A percentile compares a stretch with the other conserved stretches of the same genome.
Conservation (phyloP, 148 eudicot genomes). For the Diospyros kaki region DNA sequence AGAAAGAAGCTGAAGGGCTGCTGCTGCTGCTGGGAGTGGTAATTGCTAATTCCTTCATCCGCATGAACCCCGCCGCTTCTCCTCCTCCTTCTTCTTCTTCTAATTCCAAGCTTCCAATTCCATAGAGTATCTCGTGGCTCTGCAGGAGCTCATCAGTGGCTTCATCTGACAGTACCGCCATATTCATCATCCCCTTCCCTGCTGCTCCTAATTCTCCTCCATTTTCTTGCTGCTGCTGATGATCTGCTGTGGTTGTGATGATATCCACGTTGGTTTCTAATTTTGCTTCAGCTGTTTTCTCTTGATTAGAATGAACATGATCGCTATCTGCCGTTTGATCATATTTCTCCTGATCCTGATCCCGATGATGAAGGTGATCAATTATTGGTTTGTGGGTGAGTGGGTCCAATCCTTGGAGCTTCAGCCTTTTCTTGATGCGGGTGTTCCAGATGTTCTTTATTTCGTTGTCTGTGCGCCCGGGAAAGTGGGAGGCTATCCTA, state of each 20-base stretch:
- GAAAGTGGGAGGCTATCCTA: slow-evolving; percentile 44
- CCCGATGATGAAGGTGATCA: not conserved
- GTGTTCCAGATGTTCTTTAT: slow-evolving; percentile 54
- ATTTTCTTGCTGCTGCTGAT: too few species aligned
- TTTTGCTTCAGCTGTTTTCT: too few species aligned
- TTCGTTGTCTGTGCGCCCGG: slow-evolving; percentile 51
- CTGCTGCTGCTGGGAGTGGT: slow-evolving; percentile 10
- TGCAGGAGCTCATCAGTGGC: slow-evolving; percentile 8
- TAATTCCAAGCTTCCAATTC: too few species aligned
- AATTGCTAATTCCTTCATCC: too few species aligned
- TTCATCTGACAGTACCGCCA: slow-evolving; percentile 1
- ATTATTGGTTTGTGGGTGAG: slow-evolving; percentile 26
- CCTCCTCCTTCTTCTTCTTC: too few species aligned
- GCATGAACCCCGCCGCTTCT: too few species aligned
- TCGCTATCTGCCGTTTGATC: not conserved
- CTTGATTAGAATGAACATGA: not conserved
- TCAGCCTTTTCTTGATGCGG: slow-evolving; percentile 39
- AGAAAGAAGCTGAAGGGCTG: slow-evolving; percentile 18
- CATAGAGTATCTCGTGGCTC: slow-evolving; percentile 6
- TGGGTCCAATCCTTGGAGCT: slow-evolving; percentile 25
- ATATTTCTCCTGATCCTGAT: slow-evolving; percentile 3
- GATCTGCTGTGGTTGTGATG: too few species aligned
- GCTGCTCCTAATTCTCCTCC: too few species aligned
- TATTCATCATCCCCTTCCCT: too few species aligned
- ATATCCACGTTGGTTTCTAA: too few species aligned